Evolutionary conservation across 768 basidiomycete genomes (phyloP), one percentile per base, ranked within the genome.

Genomic region (Panaeolus papilionaceus): DNA sequence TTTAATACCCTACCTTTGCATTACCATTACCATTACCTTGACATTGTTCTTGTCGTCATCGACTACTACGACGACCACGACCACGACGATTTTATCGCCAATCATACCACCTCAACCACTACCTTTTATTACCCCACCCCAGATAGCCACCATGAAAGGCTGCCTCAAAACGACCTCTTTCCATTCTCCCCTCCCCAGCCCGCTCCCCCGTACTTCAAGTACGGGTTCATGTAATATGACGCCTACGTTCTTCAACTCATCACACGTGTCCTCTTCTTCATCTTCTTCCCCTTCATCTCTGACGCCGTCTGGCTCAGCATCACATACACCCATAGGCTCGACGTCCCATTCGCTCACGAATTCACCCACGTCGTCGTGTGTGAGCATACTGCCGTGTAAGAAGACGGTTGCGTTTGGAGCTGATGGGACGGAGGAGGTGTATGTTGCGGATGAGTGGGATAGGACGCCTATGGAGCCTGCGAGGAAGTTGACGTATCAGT

Each of bases 371-470:
- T 64, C 20, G 7, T 64, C 12, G 42, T 42, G 42, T 16, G 2
- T 47, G 38, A 14, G n/a, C 20, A 42, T 11, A 20, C 62, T 26
- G 38, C n/a, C 5, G 38, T 39, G 63, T 44, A 45, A 38, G 28
- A 47, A 58, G 54, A 28, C 26, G 3, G 92, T 93, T 38, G 85
- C 84, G 8, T 93, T 92, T 70, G 84, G 86, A 54, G 80, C 79
- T 3, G 79, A 84, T 2, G 84, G 83, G 64, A 78, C 80, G 12
- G 87, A 90, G 67, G 83, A 91, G 74, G 80, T 93, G 10, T 84
- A 85, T 73, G 76, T 83, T 38, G 92, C 90, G 3, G 92, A 93
- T 75, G 90, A 91, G 66, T 93, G 92, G 92, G 92, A 93, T 75
- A 84, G 92, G 16, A 91, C 90, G 1, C 92, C 92, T 2, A 83